Conservation (phyloP, 2,329 filamentous ascomycete genomes). For the Fusarium nematophilum region DNA sequence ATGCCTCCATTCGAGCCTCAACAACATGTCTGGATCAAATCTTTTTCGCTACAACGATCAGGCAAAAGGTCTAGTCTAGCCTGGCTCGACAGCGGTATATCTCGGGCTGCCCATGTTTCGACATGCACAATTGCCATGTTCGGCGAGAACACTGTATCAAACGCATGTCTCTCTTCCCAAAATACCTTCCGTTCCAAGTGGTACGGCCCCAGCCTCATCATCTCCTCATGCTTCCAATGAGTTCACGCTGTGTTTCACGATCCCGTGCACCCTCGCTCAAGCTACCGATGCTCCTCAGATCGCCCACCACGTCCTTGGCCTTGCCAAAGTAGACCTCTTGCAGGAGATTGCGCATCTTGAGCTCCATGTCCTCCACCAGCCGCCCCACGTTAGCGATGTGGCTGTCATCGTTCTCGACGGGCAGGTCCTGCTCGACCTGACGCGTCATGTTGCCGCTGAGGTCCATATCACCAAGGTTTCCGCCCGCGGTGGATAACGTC, state of each 20-base stretch:
- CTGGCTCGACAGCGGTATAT: constrained; percentile 3
- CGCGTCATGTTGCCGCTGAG: constrained; percentile 98
- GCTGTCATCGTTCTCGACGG: constrained; percentile 88
- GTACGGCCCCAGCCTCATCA: constrained; percentile 41
- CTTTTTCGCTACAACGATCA: background rate
- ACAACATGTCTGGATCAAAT: background rate
- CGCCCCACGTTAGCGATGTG: constrained; percentile 96
- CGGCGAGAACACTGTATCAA: constrained; percentile 25
- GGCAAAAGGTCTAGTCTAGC: constrained; percentile 11
- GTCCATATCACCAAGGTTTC: constrained; percentile 83
- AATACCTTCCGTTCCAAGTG: background rate
- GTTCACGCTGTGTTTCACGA: constrained; percentile 85
- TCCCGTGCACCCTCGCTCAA: constrained; percentile 88
- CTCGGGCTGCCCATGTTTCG: background rate
- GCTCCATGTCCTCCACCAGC: constrained; percentile 98
- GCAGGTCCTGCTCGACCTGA: constrained; percentile 91
- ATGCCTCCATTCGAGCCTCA: background rate
- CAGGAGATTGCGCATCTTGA: constrained; percentile 97
- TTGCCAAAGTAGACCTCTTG: constrained; percentile 99
- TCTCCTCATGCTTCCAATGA: constrained; percentile 75
- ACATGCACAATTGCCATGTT: constrained; percentile 6
- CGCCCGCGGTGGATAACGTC: constrained; percentile 73
- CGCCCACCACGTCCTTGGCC: constrained; percentile 97
- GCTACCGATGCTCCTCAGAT: constrained; percentile 86
- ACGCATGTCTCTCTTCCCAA: constrained; percentile 17